Evolutionary conservation across 805 yeast species (phyloP).

Genomic region (Metschnikowia orientalis): DNA sequence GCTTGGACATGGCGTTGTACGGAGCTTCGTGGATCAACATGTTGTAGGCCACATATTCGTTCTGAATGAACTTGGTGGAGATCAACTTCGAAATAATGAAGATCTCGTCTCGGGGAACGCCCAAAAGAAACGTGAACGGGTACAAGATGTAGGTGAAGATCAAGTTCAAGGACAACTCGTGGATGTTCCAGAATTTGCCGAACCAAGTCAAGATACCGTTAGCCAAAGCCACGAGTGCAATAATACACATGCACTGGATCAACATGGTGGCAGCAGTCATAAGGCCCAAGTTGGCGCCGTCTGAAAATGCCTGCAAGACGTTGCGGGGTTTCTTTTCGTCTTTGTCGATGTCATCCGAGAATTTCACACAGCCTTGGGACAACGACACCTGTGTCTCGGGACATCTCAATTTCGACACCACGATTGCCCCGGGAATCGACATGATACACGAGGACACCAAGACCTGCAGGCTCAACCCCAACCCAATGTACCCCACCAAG

Average conservation of each 20-base stretch:
- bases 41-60: slow-evolving; percentile 54
- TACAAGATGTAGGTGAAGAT: slow-evolving; percentile 55
- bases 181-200: slow-evolving; percentile 59
- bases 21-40: slow-evolving; percentile 39
- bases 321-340: slow-evolving; percentile 38
- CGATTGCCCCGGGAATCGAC: slow-evolving; percentile 64
- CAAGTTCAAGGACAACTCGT: slow-evolving; percentile 47
- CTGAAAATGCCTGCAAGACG: slow-evolving; percentile 53
- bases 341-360: slow-evolving; percentile 40
- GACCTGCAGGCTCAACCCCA: slow-evolving; percentile 60
- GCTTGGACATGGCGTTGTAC: slow-evolving; percentile 43
- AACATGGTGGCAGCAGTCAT: slow-evolving; percentile 53
- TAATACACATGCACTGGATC: slow-evolving; percentile 58
- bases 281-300: slow-evolving; percentile 57
- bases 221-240: slow-evolving; percentile 52
- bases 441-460: slow-evolving; percentile 63
- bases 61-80: slow-evolving; percentile 56
- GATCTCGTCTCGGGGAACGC: slow-evolving; percentile 42
- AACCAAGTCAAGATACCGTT: slow-evolving; percentile 58
- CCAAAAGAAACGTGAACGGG: slow-evolving; percentile 57
- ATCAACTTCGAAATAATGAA: slow-evolving; percentile 48
- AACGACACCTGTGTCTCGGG: slow-evolving; percentile 57
- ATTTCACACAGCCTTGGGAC: slow-evolving; percentile 45
- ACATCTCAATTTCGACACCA: slow-evolving; percentile 53
- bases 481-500: slow-evolving; percentile 56